Evolutionary conservation across 306 rosid genomes (phyloP).

Genomic region (Quercus glauca): DNA sequence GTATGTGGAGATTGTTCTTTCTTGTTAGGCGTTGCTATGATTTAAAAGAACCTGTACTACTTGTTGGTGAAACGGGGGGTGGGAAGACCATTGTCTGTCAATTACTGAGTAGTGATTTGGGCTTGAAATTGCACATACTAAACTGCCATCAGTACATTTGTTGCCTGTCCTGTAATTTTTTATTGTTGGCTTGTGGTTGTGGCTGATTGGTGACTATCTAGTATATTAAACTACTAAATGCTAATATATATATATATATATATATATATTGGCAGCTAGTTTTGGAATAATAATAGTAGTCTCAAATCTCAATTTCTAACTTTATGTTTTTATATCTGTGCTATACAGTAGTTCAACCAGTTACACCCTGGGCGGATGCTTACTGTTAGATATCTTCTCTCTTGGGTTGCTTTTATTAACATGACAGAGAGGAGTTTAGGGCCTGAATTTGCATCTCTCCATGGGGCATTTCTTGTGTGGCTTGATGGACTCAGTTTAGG

Average conservation of each 20-base stretch:
- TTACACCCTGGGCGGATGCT: constrained; percentile 67
- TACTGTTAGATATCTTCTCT: constrained; percentile 87
- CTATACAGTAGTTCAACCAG: constrained; percentile 74
- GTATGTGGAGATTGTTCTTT: constrained; percentile 75
- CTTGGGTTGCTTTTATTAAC: constrained; percentile 79
- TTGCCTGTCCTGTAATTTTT: too few relatives aligned
- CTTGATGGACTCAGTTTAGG: constrained; percentile 95
- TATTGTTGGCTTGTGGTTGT: too few relatives aligned
- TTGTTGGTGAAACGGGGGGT: constrained; percentile 97
- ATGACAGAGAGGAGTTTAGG: constrained; percentile 56
- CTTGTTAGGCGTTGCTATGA: constrained; percentile 77
- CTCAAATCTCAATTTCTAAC: background rate
- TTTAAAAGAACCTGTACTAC: constrained; percentile 82
- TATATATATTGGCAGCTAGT: background rate
- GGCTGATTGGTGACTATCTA: background rate
- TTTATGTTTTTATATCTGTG: constrained; percentile 8
- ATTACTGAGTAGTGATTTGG: constrained; percentile 62
- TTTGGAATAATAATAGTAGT: background rate
- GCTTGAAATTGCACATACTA: constrained; percentile 63
- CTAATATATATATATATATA: background rate
- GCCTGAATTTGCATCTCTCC: constrained; percentile 68
- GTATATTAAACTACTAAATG: background rate
- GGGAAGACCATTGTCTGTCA: constrained; percentile 93
- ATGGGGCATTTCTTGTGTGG: constrained; percentile 87
- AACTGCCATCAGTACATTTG: constrained; percentile 77